Evolutionary conservation across 129 eudicot genomes (phyloP), one percentile per base, ranked within the genome.

Genomic region (Glebionis coronaria): DNA sequence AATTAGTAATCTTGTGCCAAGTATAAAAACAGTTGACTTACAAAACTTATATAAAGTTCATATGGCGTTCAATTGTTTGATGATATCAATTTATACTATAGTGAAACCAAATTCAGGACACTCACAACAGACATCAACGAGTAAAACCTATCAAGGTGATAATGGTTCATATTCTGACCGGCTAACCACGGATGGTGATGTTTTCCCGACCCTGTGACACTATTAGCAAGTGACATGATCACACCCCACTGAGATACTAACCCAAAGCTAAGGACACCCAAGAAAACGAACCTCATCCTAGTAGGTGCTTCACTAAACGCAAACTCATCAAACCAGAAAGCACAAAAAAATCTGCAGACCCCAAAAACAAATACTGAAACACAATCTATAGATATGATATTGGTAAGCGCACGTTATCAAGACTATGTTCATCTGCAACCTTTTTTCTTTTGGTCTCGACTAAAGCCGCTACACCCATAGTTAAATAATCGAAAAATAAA

Each of bases 181-280:
- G 83, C 74, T 4, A 91, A 85, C 97, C 97, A 91, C 4, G 85
- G 60, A 13, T 53, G 73, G 28, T 56, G 71, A 55, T 73, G 74
- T 16, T 44, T 44, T 3, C 80, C 72, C 28, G 35, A 45, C 2
- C 88, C 83, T 0, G 96, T 87, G n/a, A 67, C 87, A 40, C 79
- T 57, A 40, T 90, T 90, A 8, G 87, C 95, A 31, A 90, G 31
- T 7, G 95, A 78, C 4, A 84, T 87, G 1, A 90, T 84, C n/a
- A n/a, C n/a, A 82, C 85, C 0, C 95, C 51, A 78, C 95, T 90
- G 2, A 90, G 81, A 38, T 80, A 90, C 54, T 90, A 90, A 14
- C 97, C 97, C 74, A 90, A 55, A 3, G 97, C 91, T 65, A 87
- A 42, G 15, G 95, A 86, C 2, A 91, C 91, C 79, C 81, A 90